These are phyloP conservation scores for Funneliformis mosseae DNA, from an alignment of 192 early-diverging fungal genomes.

Conservation along the genomic window DNA sequence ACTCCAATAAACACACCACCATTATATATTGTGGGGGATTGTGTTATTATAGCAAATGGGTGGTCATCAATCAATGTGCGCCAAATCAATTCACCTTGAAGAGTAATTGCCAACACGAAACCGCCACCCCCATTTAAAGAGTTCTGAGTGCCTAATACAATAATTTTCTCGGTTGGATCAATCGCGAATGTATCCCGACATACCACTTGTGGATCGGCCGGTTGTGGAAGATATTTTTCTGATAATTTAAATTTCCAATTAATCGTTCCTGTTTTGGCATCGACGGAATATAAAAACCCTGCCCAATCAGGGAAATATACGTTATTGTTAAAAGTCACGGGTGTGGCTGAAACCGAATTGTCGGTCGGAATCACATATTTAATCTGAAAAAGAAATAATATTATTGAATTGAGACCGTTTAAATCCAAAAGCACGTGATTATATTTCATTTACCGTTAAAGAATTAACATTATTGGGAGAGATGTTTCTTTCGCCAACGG, in stretches of 20 bases:
- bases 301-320: background rate
- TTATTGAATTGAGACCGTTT: background rate
- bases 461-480: background rate
- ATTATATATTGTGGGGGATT: background rate
- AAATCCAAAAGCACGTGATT: background rate
- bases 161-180: background rate
- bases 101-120: background rate
- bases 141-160: background rate
- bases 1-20: background rate
- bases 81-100: background rate
- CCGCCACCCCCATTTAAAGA: background rate
- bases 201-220: background rate
- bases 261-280: background rate
- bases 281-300: background rate
- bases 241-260: background rate
- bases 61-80: background rate
- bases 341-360: background rate
- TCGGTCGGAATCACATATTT: background rate
- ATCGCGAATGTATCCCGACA: background rate
- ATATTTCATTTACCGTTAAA: background rate
- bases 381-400: background rate
- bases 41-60: background rate
- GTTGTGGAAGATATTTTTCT: background rate
- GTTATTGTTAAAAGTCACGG: background rate
- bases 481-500: background rate